These are phyloP conservation scores for Fonsecaea pedrosoi DNA, from an alignment of 2,329 filamentous ascomycete species.

Conservation along the genomic window DNA sequence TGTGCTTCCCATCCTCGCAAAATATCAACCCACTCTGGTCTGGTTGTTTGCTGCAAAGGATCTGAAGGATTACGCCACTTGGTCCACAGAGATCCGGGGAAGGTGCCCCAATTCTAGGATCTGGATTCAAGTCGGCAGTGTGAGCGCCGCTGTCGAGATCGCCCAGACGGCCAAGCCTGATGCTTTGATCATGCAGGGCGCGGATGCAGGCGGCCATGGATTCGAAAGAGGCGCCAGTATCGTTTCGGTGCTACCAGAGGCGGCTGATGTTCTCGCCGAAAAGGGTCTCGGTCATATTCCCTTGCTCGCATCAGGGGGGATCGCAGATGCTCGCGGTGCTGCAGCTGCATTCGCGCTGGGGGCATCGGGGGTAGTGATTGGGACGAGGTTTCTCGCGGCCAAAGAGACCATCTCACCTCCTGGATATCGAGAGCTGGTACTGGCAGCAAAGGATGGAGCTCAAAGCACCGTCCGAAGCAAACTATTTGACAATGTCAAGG, in stretches of 20 bases:
- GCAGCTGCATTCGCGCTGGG: conserved; percentile 60
- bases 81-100: conserved; percentile 53
- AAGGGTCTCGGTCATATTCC: conserved; percentile 16
- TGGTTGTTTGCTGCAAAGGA: conserved; percentile 49
- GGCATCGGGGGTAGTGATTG: conserved; percentile 63
- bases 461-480: conserved; percentile 57
- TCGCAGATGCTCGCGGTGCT: conserved; percentile 59
- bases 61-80: conserved; percentile 46
- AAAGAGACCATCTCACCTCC: conserved; percentile 52
- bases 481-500: conserved; percentile 61
- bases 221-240: conserved; percentile 53
- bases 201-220: conserved; percentile 62
- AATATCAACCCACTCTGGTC: conserved; percentile 45
- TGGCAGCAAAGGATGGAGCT: conserved; percentile 59
- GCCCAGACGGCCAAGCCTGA: conserved; percentile 35
- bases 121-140: conserved; percentile 60
- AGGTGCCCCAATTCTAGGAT: conserved; percentile 50
- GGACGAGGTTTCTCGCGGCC: conserved; percentile 67
- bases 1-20: conserved; percentile 37
- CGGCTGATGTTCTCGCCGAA: conserved; percentile 49
- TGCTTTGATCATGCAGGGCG: conserved; percentile 23
- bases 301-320: conserved; percentile 59
- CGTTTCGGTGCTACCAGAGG: conserved; percentile 58
- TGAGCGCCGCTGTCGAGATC: conserved; percentile 54
- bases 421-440: conserved; percentile 58